Conservation (phyloP, 768 basidiomycete species). For the Mycena chlorophos region DNA sequence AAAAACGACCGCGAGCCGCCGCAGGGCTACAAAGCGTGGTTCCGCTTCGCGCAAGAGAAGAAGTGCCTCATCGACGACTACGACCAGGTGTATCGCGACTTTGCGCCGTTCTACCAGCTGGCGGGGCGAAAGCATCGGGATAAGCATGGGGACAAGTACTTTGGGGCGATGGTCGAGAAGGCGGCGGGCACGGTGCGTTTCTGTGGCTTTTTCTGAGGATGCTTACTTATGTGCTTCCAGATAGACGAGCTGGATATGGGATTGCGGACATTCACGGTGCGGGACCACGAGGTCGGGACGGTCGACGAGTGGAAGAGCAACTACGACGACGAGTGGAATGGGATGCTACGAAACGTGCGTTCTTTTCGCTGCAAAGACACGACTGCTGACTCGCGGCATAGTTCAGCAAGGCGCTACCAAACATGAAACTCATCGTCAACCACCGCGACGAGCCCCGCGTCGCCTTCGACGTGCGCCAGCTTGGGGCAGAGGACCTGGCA, state of each 20-base stretch:
- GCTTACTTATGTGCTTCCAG: neutral
- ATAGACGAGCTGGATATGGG: conserved; percentile 7
- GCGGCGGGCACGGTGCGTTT: conserved; percentile 5
- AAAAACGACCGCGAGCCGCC: neutral
- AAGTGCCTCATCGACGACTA: conserved; percentile 1
- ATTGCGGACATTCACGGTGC: conserved; percentile 12
- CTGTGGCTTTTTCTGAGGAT: neutral
- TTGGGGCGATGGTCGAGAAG: conserved; percentile 5
- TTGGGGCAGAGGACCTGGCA: neutral
- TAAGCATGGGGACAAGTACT: neutral
- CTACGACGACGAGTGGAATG: conserved; percentile 10
- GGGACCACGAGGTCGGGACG: neutral
- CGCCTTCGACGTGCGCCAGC: conserved; percentile 12
- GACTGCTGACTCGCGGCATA: no score
- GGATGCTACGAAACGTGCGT: neutral
- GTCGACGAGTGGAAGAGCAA: conserved; percentile 6
- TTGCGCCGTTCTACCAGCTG: conserved; percentile 4
- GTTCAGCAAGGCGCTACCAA: conserved; percentile 8
- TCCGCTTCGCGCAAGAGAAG: neutral
- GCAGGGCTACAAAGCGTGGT: neutral
- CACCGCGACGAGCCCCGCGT: conserved; percentile 27
- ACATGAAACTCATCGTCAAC: conserved; percentile 20
- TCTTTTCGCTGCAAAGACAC: neutral
- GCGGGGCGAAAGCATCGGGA: neutral
- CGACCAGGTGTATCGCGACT: conserved; percentile 3